Base-by-base conservation (phyloP, 192 early-diverging fungal genomes). In the Cladochytrium replicatum region DNA sequence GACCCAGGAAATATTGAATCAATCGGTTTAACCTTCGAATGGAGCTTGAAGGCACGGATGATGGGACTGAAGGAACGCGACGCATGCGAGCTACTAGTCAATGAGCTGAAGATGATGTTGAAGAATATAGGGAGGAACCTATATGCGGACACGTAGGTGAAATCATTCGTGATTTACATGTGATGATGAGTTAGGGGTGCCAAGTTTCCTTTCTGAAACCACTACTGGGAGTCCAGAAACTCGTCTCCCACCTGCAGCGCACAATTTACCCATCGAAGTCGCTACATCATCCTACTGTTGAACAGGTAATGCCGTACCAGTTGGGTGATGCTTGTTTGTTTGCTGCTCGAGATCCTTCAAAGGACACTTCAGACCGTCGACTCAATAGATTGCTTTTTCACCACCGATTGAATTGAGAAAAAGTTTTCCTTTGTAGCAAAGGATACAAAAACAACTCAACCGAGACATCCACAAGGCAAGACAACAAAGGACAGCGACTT, bases 251-350 rank as follows among this genome's bases (percentile, higher is more conserved):
- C 46, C 61, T 54, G 71, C 83, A 32, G 53, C 50, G 6, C 65
- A 84, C 58, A 67, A 72, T 3, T 69, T 96, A 19, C 89, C 89
- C 3, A 91, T 96, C 28, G 85, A 79, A 0, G 68, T 64, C 19
- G 66, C 89, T 0, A 95, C 94, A 1, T 85, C 85, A 43, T 93
- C 90, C 4, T 68, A n/a, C n/a, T n/a, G n/a, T n/a, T n/a, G n/a
- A n/a, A n/a, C n/a, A n/a, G n/a, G n/a, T n/a, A n/a, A n/a, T n/a
- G n/a, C n/a, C n/a, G n/a, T n/a, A n/a, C n/a, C n/a, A n/a, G n/a
- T n/a, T n/a, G n/a, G n/a, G n/a, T n/a, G n/a, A n/a, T n/a, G n/a
- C n/a, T n/a, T n/a, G n/a, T n/a, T n/a, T n/a, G n/a, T n/a, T n/a
- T n/a, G n/a, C n/a, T n/a, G n/a, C n/a, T n/a, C n/a, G n/a, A n/a